Percentiles rank a stretch among this genome's conserved stretches.
phyloP scores from a whole-genome alignment of 345 rosid species.

The Trapa bicornis region DNA sequence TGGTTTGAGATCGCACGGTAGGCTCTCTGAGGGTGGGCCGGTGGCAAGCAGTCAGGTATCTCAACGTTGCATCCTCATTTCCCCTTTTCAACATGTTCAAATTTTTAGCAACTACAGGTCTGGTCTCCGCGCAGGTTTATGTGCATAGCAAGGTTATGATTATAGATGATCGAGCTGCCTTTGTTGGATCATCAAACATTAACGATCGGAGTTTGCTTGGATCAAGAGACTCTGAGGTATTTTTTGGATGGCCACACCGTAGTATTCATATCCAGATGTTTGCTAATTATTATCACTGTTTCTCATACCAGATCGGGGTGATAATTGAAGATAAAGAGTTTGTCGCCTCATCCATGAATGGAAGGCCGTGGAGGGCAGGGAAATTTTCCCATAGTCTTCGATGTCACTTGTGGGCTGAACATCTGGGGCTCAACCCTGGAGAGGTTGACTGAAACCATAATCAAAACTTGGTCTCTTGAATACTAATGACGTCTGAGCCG shows the following conservation, averaged over 20 bases:
- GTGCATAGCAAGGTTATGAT: conserved; percentile 93
- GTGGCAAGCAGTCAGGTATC: conserved; percentile 80
- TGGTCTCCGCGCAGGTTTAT: conserved; percentile 38
- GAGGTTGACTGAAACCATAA: conserved; percentile 31
- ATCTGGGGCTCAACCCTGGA: conserved; percentile 54
- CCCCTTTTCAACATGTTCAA: neutral
- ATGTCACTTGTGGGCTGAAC: conserved; percentile 79
- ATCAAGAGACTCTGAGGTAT: conserved; percentile 92
- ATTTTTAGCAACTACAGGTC: neutral
- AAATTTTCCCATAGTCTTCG: conserved; percentile 61
- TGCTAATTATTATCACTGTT: neutral
- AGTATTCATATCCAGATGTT: neutral
- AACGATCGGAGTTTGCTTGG: conserved; percentile 92
- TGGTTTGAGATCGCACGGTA: conserved; percentile 73
- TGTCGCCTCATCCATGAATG: conserved; percentile 54
- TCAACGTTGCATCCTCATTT: neutral
- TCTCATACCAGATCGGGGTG: conserved; percentile 55
- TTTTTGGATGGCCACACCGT: neutral
- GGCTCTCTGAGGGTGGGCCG: conserved; percentile 50
- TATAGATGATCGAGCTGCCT: conserved; percentile 52
- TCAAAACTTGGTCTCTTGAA: neutral
- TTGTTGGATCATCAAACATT: conserved; percentile 80
- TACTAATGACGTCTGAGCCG: neutral
- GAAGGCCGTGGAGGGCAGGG: conserved; percentile 80
- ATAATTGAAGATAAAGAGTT: conserved; percentile 82